Evolutionary conservation across 352 stramenopile species (phyloP), one percentile per base, ranked within the genome.

Genomic region (Phytophthora sansomeana): DNA sequence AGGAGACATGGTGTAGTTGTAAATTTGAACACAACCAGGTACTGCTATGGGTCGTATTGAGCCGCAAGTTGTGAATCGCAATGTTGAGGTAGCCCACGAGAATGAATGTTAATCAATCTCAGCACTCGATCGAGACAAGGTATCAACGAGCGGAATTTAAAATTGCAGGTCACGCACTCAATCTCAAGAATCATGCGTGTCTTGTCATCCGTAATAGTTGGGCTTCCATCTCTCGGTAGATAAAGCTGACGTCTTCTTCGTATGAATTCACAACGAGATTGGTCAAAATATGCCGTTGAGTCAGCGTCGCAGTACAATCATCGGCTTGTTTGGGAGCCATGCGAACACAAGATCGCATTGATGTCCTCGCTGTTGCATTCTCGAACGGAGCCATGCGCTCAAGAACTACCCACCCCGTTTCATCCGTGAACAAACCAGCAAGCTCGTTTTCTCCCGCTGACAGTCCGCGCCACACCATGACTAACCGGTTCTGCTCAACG

Each of bases 201-300:
- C 46, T 47, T 43, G 58, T 64, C 13, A 65, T 44, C 5, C 70
- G 70, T 17, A 78, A 39, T n/a, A 78, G 49, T 54, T 73, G 51
- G 8, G 70, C 53, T 39, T 78, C 70, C 66, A 78, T 78, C 36
- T 78, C 70, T 13, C 70, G 70, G 44, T 78, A 75, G 41, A 79
- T 77, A 17, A 76, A 70, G 11, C 63, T 66, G 6, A 79, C 72
- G 36, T 79, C 72, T 63, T 79, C 62, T 42, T 79, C 54, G 13
- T 79, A 77, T 8, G 72, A 74, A 41, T 69, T 71, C 16, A 79
- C 60, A 32, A 79, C 72, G 9, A 74, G 19, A 35, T 72, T 57
- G 6, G 44, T 68, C 59, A 78, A 55, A 24, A 63, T 29, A 2
- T 19, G 50, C 5, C 39, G 14, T 58, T 74, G 65, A 1, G 2